Evolutionary conservation across 169 alveolate genomes (phyloP).

Genomic region (Plasmodium inui): DNA sequence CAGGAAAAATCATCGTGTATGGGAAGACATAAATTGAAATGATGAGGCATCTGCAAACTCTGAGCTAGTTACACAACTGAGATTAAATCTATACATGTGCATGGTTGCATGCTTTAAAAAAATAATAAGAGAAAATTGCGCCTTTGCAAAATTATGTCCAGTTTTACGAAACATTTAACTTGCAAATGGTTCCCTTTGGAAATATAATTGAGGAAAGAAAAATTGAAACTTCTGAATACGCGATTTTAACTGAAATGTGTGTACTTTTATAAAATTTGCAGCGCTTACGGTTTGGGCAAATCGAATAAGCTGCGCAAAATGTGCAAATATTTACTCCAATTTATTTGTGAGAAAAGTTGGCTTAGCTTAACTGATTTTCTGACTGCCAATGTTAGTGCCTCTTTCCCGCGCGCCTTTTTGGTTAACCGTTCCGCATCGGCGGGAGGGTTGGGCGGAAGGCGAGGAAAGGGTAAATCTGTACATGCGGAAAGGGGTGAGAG

Average conservation of each 20-base stretch:
- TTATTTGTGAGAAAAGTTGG: not conserved
- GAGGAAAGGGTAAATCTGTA: not conserved
- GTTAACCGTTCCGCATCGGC: not conserved
- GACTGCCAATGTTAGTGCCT: not conserved
- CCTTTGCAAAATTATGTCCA: not conserved
- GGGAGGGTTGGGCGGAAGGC: not conserved
- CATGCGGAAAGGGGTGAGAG: not conserved
- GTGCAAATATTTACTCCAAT: not conserved
- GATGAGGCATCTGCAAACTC: not conserved
- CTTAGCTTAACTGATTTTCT: not conserved
- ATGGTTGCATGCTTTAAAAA: constrained; percentile 14
- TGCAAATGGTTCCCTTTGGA: not conserved
- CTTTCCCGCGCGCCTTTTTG: not conserved
- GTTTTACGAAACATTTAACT: not conserved
- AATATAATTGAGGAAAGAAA: not conserved
- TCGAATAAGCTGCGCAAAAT: not conserved
- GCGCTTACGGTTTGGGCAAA: not conserved
- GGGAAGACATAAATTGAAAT: not conserved
- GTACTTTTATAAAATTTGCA: not conserved
- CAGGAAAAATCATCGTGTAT: not conserved
- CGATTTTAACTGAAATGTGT: not conserved
- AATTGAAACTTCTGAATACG: not conserved
- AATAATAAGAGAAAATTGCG: not conserved
- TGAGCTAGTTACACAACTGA: constrained; percentile 11
- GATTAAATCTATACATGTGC: constrained; percentile 10